These are phyloP conservation scores for Teunomyces atbi DNA, from an alignment of 805 yeast genomes.

Conservation along the genomic window DNA sequence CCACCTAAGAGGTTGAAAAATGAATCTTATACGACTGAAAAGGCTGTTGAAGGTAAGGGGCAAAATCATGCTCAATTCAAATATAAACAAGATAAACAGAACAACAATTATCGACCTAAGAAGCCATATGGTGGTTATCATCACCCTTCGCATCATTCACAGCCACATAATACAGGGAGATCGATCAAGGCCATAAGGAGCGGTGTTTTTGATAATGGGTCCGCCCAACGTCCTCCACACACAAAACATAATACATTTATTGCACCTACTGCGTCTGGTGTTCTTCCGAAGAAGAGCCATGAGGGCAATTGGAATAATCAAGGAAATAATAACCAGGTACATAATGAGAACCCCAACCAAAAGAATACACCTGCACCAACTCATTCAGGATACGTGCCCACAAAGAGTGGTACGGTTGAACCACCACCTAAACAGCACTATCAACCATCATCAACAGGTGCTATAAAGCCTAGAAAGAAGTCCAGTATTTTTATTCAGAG, in stretches of 20 bases:
- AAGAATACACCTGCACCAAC: background rate
- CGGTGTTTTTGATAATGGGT: background rate
- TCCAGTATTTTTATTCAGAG: slow-evolving; percentile 16
- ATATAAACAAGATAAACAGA: background rate
- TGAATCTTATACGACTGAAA: no score
- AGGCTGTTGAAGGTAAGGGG: no score
- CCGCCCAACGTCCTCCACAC: background rate
- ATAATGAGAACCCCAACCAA: background rate
- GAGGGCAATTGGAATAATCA: no score
- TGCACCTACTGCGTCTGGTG: background rate
- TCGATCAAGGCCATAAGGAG: slow-evolving; percentile 1
- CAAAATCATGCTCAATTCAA: background rate
- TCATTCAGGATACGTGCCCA: background rate
- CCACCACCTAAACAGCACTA: background rate
- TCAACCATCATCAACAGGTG: slow-evolving; percentile 8
- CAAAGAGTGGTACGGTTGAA: background rate
- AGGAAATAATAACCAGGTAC: no score
- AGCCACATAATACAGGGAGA: background rate
- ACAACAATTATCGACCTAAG: background rate
- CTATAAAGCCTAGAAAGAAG: slow-evolving; percentile 4
- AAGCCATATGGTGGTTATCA: background rate
- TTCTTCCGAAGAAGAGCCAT: background rate
- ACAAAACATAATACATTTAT: background rate
- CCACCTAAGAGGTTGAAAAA: background rate
- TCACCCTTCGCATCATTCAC: background rate